Base-by-base conservation (phyloP, 225 moss, liverwort and hornwort species). In the Marchantia paleacea region DNA sequence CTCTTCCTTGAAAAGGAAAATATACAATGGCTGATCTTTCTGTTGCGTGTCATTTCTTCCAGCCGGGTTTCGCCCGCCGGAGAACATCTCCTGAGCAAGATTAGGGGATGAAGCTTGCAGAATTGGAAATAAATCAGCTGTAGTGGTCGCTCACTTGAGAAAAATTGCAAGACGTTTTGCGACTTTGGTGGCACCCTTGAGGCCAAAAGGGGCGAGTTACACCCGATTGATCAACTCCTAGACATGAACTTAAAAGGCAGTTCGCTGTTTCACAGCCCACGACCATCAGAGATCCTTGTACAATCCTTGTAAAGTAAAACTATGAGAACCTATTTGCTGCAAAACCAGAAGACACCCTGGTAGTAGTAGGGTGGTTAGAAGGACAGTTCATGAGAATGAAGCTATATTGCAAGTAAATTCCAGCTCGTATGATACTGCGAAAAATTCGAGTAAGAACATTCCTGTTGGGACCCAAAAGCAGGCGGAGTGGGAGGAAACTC, bases 61-160 rank as follows among this genome's bases (percentile, higher is more conserved):
- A 87, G 87, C 87, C 87, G 7, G 87, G 87, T 39, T 84, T 87
- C 62, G 87, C 87, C 4, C 81, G 84, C 28, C 84, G 87, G 58
- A 80, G 80, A 80, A 87, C 84, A 28, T 87, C 84, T 52, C 82
- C 87, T 13, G 84, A 87, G 67, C 68, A 79, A 7, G 81, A 82
- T 52, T 81, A 62, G 68, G 58, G 53, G 48, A n/a, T 12, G n/a
- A 7, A 13, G 47, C 55, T 54, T 1, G 20, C 9, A 60, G 19
- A 75, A 30, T 15, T 76, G 29, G 39, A 58, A 8, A 31, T 69
- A 29, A 10, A 18, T 47, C 60, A 76, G 22, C 22, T 73, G n/a
- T 12, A 31, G 7, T 16, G n/a, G 55, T 3, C 12, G 75, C 16
- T 31, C 69, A 57, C 16, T 4, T 19, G 54, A 26, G 53, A 58